Evolutionary conservation across 2,329 filamentous ascomycete species (phyloP).

Genomic region (Akanthomyces dipterigenus): DNA sequence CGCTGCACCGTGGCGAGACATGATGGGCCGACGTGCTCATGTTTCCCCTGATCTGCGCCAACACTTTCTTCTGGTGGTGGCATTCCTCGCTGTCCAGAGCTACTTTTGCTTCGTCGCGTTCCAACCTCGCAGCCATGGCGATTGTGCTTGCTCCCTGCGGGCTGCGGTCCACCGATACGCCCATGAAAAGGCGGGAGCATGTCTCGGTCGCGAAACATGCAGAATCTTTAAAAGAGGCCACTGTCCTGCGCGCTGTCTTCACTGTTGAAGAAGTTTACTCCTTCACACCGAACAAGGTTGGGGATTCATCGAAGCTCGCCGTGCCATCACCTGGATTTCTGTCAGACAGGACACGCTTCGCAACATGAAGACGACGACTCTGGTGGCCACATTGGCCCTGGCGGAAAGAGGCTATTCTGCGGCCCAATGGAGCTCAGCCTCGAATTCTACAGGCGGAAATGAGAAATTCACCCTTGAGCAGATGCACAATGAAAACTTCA

Average conservation of each 20-base stretch:
- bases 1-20: neutral
- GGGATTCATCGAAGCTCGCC: neutral
- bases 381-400: neutral
- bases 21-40: neutral
- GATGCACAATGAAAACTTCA: slow-evolving; percentile 28
- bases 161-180: too few relatives aligned
- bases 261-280: neutral
- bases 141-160: neutral
- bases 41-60: neutral
- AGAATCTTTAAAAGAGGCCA: neutral
- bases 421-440: neutral
- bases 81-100: neutral
- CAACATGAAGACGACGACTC: slow-evolving; percentile 3
- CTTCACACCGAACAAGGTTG: neutral
- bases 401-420: neutral
- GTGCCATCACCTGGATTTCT: neutral
- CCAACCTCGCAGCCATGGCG: neutral
- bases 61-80: neutral
- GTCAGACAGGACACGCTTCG: neutral
- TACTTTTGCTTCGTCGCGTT: neutral
- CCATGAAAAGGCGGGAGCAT: neutral
- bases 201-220: neutral
- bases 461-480: slow-evolving; percentile 24
- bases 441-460: neutral
- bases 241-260: neutral